Base-by-base conservation (phyloP, 2,329 filamentous ascomycete species). In the Stagonosporopsis tanaceti region DNA sequence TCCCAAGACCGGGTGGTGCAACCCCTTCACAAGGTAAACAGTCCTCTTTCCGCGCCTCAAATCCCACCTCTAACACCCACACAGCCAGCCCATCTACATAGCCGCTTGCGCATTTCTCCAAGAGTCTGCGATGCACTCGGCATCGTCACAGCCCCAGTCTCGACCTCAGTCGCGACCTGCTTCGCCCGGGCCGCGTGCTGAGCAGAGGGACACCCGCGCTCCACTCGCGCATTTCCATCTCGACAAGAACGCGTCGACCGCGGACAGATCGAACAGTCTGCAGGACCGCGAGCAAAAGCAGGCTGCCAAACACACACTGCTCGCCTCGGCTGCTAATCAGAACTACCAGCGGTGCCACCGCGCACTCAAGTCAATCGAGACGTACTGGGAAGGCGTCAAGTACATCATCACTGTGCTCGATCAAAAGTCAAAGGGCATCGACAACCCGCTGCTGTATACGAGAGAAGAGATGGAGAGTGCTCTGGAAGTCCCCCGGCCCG, bases 321-420 rank as follows among this genome's bases (percentile, higher is more conserved):
- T 96, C 1, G 91, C 91, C 0, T 90, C 90, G 0, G 91, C 90
- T 1, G 92, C 92, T 0, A 93, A 89, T 63, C 89, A 94, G 68
- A 94, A 96, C 66, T 96, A 96, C 65, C 91, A 94, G 70, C 84
- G 89, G 8, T 96, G 92, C 72, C 94, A 95, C 73, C 91, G 92
- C 70, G 91, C 91, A 0, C 77, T 96, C 11, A 87, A 93, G 65
- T 88, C 91, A 42, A 80, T 96, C n/a, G 87, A 95, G 64, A 84
- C 84, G 0, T 95, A 95, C 70, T 96, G 92, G 92, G 90, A 90
- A 34, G 92, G 92, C 7, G 89, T 92, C 25, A 89, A 91, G 55
- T 96, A 96, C 71, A 96, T 96, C 37, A 78, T 96, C 35, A 94
- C 91, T 0, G 91, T 92, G 0, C 79, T 96, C 11, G 91, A 96